These are phyloP conservation scores for Chlamydomonas sp. DNA, from an alignment of 139 green algal genomes.

Conservation along the genomic window DNA sequence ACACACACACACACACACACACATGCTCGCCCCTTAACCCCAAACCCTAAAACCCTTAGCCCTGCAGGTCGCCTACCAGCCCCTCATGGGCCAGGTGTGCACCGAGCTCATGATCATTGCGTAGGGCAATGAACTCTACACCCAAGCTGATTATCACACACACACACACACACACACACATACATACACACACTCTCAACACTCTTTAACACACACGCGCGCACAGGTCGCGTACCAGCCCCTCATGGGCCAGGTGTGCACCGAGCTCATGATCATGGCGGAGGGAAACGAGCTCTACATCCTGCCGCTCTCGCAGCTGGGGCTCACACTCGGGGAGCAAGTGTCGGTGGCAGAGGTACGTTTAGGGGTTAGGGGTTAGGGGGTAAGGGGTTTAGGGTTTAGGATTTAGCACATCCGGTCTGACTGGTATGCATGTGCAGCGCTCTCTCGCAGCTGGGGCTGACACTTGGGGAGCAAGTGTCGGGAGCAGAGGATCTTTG, in stretches of 20 bases:
- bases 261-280: constrained; percentile 13
- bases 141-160: neutral
- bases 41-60: neutral
- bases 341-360: neutral
- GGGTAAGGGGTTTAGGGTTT: too few species aligned
- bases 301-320: constrained; percentile 1
- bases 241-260: neutral
- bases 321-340: constrained; percentile 5
- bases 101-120: constrained; percentile 15
- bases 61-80: constrained; percentile 3
- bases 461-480: constrained; percentile 2
- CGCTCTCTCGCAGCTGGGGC: constrained; percentile 1
- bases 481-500: neutral
- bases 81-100: constrained; percentile 1
- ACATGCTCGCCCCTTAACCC: too few species aligned
- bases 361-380: too few species aligned
- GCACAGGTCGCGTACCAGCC: constrained; percentile 6
- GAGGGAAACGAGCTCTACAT: constrained; percentile 17
- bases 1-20: too few species aligned
- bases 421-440: too few species aligned
- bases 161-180: neutral
- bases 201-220: neutral
- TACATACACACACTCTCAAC: neutral
- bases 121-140: constrained; percentile 14
- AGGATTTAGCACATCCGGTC: too few species aligned